Conservation (phyloP, 352 stramenopile species). For the Elongisporangium undulatum region DNA sequence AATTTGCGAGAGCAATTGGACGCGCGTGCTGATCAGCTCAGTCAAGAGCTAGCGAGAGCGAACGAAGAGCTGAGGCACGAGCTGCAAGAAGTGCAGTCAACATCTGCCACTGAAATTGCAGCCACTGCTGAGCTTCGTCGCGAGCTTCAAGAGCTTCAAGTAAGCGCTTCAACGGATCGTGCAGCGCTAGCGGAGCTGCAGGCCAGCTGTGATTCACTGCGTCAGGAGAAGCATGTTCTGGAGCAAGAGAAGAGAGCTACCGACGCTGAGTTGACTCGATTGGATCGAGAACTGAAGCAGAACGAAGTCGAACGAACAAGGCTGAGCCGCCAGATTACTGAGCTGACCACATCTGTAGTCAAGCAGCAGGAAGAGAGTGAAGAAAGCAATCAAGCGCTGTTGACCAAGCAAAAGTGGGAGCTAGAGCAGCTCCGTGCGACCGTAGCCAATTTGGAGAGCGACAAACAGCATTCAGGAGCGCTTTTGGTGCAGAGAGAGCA, state of each 20-base stretch:
- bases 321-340: not conserved
- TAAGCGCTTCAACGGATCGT: constrained; percentile 9
- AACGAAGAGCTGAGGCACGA: constrained; percentile 5
- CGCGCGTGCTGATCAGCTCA: constrained; percentile 4
- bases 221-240: constrained; percentile 16
- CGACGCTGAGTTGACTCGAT: constrained; percentile 14
- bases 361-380: constrained; percentile 15
- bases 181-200: constrained; percentile 10
- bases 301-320: not conserved
- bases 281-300: constrained; percentile 15
- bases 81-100: not conserved
- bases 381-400: constrained; percentile 8
- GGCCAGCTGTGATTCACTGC: constrained; percentile 14
- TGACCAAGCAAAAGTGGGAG: constrained; percentile 41
- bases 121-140: not conserved
- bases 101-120: not conserved
- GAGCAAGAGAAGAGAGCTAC: constrained; percentile 14
- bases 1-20: constrained; percentile 25
- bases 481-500: constrained; percentile 18
- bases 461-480: constrained; percentile 32
- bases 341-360: not conserved
- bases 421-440: constrained; percentile 38
- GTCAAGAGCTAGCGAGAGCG: constrained; percentile 3
- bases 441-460: constrained; percentile 23
- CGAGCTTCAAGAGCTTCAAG: not conserved